Base-by-base conservation (phyloP, 495 filamentous ascomycete species). In the Talaromyces proteolyticus region DNA sequence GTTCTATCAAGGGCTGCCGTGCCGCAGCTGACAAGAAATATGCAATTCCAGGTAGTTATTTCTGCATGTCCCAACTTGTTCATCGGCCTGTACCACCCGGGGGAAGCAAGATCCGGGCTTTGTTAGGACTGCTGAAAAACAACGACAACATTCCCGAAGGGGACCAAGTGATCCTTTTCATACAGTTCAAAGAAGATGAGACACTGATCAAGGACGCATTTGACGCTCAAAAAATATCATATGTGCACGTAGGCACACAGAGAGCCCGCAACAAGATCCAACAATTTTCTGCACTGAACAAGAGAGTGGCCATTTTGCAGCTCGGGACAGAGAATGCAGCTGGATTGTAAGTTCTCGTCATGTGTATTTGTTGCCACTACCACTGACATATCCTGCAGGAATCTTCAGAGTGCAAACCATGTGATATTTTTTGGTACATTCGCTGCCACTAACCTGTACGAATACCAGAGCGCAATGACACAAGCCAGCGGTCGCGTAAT, bases 361-460 rank as follows among this genome's bases (percentile, higher is more conserved):
- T 25, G 17, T 29, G 12, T 12, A 17, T 44, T 21, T 40, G 53
- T 43, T 51, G 10, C 4, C 12, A 47, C 25, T 56, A 44, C 56
- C 23, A 39, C 43, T 22, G 47, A 44, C 42, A 20, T 50, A 66
- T 50, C 23, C 24, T 21, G 46, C 54, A 86, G 82, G 17, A 94
- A 94, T 57, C 67, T 93, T 2, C 82, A 83, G 42, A 75, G 77
- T 36, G 87, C 88, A 0, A 91, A 88, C 49, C 89, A 93, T 53
- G 70, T 91, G 25, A 76, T 94, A 44, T 92, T 95, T 60, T 63
- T 85, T 10, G 77, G 75, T 0, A 87, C 89, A 2, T 60, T 81
- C 2, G 67, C 84, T 2, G 64, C 76, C 0, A 54, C 68, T 4
- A 71, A 77, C 1, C 74, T 85, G 43, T 68, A 81, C 22, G 66